phyloP scores from a whole-genome alignment of 2,329 filamentous ascomycete species.

The Cadophora gregata region DNA sequence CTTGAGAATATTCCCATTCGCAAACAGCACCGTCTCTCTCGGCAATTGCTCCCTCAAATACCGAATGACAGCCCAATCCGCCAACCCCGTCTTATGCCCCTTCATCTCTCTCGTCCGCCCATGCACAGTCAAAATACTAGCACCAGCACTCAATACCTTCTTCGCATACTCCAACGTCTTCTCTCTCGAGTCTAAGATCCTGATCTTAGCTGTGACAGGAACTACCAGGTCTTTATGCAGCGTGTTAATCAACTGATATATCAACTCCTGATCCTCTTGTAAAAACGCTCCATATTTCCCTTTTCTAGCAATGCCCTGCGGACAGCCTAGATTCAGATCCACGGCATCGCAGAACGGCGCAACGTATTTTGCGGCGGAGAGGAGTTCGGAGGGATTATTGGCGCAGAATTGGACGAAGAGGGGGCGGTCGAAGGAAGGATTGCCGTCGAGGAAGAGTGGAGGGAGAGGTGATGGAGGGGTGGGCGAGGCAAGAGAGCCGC shows the following conservation, averaged over 20 bases:
- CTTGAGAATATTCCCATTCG: slow-evolving; percentile 92
- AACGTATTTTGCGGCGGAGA: slow-evolving; percentile 78
- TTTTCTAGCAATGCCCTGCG: slow-evolving; percentile 90
- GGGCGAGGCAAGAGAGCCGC: slow-evolving; percentile 43
- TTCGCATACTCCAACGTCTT: slow-evolving; percentile 87
- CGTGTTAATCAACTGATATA: slow-evolving; percentile 82
- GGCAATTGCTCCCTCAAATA: slow-evolving; percentile 85
- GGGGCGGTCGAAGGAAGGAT: slow-evolving; percentile 82
- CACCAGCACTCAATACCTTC: slow-evolving; percentile 85
- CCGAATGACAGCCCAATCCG: slow-evolving; percentile 87
- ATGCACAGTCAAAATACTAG: slow-evolving; percentile 93
- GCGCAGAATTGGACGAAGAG: slow-evolving; percentile 97
- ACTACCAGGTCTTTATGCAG: slow-evolving; percentile 79
- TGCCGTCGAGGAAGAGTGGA: slow-evolving; percentile 77
- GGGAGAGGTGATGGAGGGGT: slow-evolving; percentile 35
- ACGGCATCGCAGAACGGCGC: slow-evolving; percentile 93
- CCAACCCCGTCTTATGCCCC: slow-evolving; percentile 90
- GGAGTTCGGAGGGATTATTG: slow-evolving; percentile 80
- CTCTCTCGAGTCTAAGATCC: slow-evolving; percentile 85
- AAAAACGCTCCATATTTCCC: slow-evolving; percentile 94
- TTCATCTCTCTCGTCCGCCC: slow-evolving; percentile 90
- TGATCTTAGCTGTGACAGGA: slow-evolving; percentile 93
- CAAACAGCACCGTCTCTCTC: slow-evolving; percentile 89
- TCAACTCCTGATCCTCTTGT: slow-evolving; percentile 88
- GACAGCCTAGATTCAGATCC: slow-evolving; percentile 94